These are phyloP conservation scores for Nicotiana obtusifolia DNA, from an alignment of 257 asterid species.

Conservation along the genomic window DNA sequence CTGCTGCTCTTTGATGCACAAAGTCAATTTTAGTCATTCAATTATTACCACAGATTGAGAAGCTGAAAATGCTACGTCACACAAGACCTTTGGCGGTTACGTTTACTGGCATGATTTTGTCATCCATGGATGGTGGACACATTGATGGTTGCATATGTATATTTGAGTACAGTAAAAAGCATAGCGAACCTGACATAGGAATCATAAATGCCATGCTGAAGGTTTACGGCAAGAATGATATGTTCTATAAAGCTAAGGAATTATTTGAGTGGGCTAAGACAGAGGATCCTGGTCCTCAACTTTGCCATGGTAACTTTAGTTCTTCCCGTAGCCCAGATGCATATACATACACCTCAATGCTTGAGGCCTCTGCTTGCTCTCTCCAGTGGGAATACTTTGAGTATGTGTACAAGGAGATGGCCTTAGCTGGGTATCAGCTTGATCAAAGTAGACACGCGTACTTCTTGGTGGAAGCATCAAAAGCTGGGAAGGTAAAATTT, in stretches of 20 bases:
- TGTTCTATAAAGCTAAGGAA: constrained; percentile 80
- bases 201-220: constrained; percentile 76
- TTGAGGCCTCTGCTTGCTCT: constrained; percentile 75
- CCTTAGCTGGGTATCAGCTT: constrained; percentile 47
- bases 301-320: constrained; percentile 7
- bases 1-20: not conserved
- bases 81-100: constrained; percentile 65
- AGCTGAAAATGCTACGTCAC: constrained; percentile 39
- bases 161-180: constrained; percentile 56
- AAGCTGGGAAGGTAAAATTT: constrained; percentile 71
- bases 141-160: constrained; percentile 53
- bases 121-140: constrained; percentile 85
- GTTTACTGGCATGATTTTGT: constrained; percentile 77
- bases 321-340: constrained; percentile 44
- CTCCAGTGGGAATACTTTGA: constrained; percentile 93
- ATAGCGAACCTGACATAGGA: constrained; percentile 58
- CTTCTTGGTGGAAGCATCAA: constrained; percentile 64
- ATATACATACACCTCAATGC: constrained; percentile 71
- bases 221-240: constrained; percentile 64
- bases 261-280: constrained; percentile 57
- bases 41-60: constrained; percentile 51
- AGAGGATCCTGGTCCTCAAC: constrained; percentile 24
- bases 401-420: constrained; percentile 71
- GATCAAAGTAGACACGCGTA: constrained; percentile 47
- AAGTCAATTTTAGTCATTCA: not conserved